Evolutionary conservation across 345 rosid genomes (phyloP).

Genomic region (Lepidium didymum): DNA sequence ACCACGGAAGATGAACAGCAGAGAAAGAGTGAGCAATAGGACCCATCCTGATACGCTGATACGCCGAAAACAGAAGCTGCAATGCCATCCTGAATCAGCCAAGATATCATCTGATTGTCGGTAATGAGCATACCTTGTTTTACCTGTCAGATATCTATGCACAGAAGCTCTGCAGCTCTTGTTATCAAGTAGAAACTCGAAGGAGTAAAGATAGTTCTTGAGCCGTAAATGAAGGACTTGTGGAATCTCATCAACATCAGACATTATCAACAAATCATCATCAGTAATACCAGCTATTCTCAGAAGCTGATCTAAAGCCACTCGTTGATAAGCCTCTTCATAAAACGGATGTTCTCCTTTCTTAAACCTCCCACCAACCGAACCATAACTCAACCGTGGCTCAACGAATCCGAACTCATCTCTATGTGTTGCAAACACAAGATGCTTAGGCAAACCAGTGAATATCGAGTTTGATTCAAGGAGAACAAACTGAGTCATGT

Average conservation of each 20-base stretch:
- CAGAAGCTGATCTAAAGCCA: constrained; percentile 60
- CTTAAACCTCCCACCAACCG: constrained; percentile 50
- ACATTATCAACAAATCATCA: constrained; percentile 70
- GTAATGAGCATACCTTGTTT: constrained; percentile 50
- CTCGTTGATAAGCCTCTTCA: constrained; percentile 66
- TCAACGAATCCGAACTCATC: constrained; percentile 49
- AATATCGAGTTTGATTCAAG: constrained; percentile 71
- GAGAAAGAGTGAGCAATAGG: constrained; percentile 57
- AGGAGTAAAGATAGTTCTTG: constrained; percentile 63
- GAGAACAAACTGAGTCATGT: constrained; percentile 54
- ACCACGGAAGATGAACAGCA: constrained; percentile 55
- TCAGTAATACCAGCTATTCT: constrained; percentile 59
- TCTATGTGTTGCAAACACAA: constrained; percentile 43
- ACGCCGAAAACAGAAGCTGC: constrained; percentile 52
- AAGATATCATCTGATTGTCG: constrained; percentile 45
- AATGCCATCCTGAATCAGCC: constrained; percentile 63
- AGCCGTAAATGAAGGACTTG: constrained; percentile 49
- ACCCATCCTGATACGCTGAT: constrained; percentile 53
- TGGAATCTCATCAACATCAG: constrained; percentile 53
- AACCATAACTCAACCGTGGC: constrained; percentile 59
- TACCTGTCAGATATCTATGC: constrained; percentile 46
- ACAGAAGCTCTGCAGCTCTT: constrained; percentile 80
- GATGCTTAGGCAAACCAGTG: constrained; percentile 53
- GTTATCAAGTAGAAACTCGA: constrained; percentile 56
- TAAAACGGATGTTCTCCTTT: constrained; percentile 61